phyloP scores from a whole-genome alignment of 345 rosid species.

The Turnera subulata region DNA sequence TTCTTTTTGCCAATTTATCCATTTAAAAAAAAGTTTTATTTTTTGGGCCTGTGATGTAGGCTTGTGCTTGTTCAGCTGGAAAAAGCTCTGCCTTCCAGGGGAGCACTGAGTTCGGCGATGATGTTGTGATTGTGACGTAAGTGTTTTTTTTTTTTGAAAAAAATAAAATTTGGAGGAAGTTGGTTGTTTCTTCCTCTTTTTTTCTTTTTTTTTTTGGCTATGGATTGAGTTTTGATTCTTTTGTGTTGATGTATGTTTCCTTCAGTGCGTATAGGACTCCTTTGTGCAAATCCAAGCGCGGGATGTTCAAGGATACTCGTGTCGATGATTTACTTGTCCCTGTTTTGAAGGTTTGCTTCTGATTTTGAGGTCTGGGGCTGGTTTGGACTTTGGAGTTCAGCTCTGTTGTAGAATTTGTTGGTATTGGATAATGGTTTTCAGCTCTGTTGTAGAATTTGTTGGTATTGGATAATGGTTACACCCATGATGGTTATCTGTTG shows the following conservation, averaged over 20 bases:
- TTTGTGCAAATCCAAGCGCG: constrained; percentile 76
- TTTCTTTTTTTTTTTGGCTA: neutral
- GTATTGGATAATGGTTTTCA: no score
- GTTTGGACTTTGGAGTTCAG: no score
- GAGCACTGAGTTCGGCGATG: constrained; percentile 68
- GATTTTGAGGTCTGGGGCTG: no score
- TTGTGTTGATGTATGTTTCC: no score
- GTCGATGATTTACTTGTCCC: constrained; percentile 87
- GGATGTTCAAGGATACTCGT: constrained; percentile 84
- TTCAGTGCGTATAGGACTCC: constrained; percentile 84
- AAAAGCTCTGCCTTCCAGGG: constrained; percentile 88
- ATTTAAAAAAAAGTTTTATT: neutral
- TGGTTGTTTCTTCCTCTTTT: neutral
- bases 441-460: no score
- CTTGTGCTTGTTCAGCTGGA: constrained; percentile 74
- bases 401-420: no score
- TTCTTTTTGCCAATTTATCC: no score
- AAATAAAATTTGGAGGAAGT: neutral
- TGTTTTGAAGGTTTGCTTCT: constrained; percentile 58
- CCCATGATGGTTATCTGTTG: no score
- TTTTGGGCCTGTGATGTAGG: constrained; percentile 34
- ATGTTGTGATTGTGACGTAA: constrained; percentile 89
- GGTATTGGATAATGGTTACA: no score
- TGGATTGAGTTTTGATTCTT: no score
- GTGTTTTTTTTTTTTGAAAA: no score